Base-by-base conservation (phyloP, 106 monocot species). In the Dendrobium chrysotoxum region DNA sequence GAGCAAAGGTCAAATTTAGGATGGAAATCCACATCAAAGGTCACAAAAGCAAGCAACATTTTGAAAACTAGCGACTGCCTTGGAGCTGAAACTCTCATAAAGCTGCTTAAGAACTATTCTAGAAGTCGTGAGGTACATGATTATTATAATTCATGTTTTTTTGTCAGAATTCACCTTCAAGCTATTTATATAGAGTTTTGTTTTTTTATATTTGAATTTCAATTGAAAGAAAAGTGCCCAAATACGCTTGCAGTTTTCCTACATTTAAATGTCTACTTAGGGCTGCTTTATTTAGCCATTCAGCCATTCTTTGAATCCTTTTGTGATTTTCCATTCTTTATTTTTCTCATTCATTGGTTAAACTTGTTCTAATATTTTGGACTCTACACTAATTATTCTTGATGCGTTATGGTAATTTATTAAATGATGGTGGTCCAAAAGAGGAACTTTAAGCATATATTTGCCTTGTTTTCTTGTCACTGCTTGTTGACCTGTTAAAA, bases 11-110 rank as follows among this genome's bases (percentile, higher is more conserved):
- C 98, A 64, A 92, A 95, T 75, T 87, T 99, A 72, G 95, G 98
- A 5, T 89, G 92, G 95, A 93, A 93, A 87, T 86, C 92, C 80
- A 15, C 45, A 0, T 86, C 87, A 28, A 99, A 99, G 83, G 47
- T 77, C 40, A 17, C 89, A 44, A 95, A 93, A 85, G 3, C 81
- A 25, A 90, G 86, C 79, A 88, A 86, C 44, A 79, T 82, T 68
- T 80, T 89, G 79, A 89, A 95, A 87, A 95, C 89, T 47, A 99
- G 98, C 85, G 98, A 99, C 84, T 99, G 98, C 40, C 92, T 93
- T 83, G 98, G 98, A 83, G 98, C 95, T 79, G 98, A 99, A 42
- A 92, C 88, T 30, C 92, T 99, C 26, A 86, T 99, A 47, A 99
- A 90, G 76, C 82, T 99, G 21, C 81, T 99, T n/a, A 99, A 99